Conservation (phyloP, 148 eudicot genomes). For the Chenopodium album region DNA sequence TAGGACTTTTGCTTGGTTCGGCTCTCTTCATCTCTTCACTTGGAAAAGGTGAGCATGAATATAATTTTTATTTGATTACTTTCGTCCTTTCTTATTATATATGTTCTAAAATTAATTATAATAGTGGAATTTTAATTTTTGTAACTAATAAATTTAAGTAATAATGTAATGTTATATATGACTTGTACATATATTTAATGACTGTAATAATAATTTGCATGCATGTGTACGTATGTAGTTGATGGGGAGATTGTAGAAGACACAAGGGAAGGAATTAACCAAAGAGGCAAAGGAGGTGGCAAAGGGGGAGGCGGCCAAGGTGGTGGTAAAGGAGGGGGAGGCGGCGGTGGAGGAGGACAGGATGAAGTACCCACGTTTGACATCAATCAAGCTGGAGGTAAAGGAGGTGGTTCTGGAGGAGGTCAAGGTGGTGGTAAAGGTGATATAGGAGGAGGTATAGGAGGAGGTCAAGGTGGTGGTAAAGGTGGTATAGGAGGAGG, state of each 20-base stretch:
- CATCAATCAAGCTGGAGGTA: neutral
- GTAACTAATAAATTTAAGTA: too few species aligned
- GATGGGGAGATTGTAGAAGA: neutral
- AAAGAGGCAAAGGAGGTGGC: neutral
- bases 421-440: neutral
- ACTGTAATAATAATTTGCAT: neutral
- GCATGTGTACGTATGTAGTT: neutral
- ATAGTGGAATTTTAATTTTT: too few species aligned
- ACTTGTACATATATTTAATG: too few species aligned
- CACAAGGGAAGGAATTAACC: neutral
- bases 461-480: neutral
- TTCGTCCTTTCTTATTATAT: too few species aligned
- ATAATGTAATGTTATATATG: too few species aligned
- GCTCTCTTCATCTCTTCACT: constrained; percentile 18
- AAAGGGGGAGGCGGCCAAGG: neutral
- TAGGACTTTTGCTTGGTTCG: constrained; percentile 26
- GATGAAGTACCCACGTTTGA: too few species aligned
- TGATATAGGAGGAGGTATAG: too few species aligned
- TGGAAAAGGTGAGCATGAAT: neutral
- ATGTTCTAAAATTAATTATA: too few species aligned
- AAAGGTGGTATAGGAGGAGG: neutral
- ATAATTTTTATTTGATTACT: too few species aligned
- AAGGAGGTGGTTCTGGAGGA: constrained; percentile 6
- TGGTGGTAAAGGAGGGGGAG: neutral
- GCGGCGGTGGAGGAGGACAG: neutral